These are phyloP conservation scores for Trichophyton equinum DNA, from an alignment of 2,329 filamentous ascomycete species.

Conservation along the genomic window DNA sequence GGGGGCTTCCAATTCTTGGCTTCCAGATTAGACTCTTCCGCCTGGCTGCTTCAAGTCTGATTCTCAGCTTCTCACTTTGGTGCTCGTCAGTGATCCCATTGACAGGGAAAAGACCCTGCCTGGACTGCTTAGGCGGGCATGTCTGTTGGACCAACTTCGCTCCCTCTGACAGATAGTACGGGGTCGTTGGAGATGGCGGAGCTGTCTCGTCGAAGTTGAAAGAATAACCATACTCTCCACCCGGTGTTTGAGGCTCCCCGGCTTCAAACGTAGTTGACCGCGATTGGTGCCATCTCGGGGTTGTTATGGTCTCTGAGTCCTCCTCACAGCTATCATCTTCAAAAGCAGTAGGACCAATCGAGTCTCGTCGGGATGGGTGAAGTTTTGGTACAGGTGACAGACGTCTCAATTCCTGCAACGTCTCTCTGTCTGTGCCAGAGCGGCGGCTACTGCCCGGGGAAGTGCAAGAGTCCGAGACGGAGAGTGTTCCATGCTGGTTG, in stretches of 20 bases:
- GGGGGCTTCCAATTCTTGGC: conserved; percentile 60
- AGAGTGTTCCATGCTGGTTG: conserved; percentile 54
- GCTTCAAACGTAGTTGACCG: not conserved
- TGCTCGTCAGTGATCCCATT: conserved; percentile 20
- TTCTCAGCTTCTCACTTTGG: conserved; percentile 36
- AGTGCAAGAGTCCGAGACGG: conserved; percentile 25
- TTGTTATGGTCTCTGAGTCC: not conserved
- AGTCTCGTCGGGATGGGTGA: not conserved
- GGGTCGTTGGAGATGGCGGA: conserved; percentile 35
- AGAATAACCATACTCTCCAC: conserved; percentile 12
- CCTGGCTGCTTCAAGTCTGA: conserved; percentile 56
- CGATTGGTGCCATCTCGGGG: not conserved
- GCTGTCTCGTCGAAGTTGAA: conserved; percentile 27
- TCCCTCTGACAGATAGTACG: conserved; percentile 34
- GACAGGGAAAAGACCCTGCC: conserved; percentile 30
- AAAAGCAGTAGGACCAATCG: not conserved
- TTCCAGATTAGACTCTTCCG: conserved; percentile 68
- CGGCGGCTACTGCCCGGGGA: conserved; percentile 20
- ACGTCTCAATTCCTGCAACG: conserved; percentile 24
- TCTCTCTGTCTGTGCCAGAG: conserved; percentile 20
- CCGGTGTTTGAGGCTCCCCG: conserved; percentile 14
- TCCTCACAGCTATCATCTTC: not conserved
- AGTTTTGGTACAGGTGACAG: conserved; percentile 23
- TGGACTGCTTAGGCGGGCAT: conserved; percentile 41
- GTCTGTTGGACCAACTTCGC: conserved; percentile 39